Evolutionary conservation across 176 grass and related monocot genomes (phyloP), one percentile per base, ranked within the genome.

Genomic region (Musa troglodytarum): DNA sequence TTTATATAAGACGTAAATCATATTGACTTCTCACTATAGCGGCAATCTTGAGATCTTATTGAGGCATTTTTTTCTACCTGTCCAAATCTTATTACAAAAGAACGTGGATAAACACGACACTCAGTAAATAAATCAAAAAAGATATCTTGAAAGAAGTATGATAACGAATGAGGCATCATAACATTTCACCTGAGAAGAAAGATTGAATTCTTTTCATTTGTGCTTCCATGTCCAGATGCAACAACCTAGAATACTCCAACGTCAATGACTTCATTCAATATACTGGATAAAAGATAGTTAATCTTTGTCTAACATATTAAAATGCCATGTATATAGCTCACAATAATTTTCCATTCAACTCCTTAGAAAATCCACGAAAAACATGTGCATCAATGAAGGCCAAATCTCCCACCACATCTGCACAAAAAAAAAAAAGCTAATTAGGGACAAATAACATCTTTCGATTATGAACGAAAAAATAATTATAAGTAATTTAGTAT

Each of bases 51-150:
- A 2, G 26, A 28, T 2, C 26, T 28, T 28, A 28, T 28, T 28
- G 26, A 28, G 26, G 26, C 26, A 28, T 28, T 28, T 28, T 28
- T 26, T 25, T 28, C 26, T 28, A 28, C 26, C 2, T 1, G 85
- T 62, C 79, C 65, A 88, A 85, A 97, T 79, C 88, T 92, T 93
- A 75, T 87, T 97, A 83, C 81, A 86, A 52, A 87, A 56, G 58
- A 68, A 66, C 2, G 26, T 28, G 49, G 66, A 81, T 9, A 54
- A 72, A 71, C 20, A 23, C 0, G 22, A 22, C 22, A 22, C 22
- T 22, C 22, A 72, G n/a, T 52, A 11, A 53, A 15, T 57, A 11
- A 74, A 52, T 66, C 59, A 20, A 73, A 73, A 79, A 81, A 49
- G 64, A 22, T 22, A 22, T 22, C 22, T 22, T 22, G 76, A 76